Evolutionary conservation across 2,329 filamentous ascomycete species (phyloP).

Genomic region (Colletotrichum kahawae): DNA sequence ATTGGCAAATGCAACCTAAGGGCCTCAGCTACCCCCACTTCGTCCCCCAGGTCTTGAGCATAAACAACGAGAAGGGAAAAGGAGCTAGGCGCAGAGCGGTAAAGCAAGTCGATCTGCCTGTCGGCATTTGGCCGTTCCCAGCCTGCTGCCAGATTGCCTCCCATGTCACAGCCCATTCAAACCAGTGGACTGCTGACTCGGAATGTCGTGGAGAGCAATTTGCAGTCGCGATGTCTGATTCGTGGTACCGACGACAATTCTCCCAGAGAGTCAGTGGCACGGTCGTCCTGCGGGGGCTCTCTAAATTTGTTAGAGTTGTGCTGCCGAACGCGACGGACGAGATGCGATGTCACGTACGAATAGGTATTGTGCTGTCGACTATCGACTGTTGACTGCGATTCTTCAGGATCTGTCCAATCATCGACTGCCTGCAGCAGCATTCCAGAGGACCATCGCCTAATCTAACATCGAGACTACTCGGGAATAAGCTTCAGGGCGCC

Average conservation of each 20-base stretch:
- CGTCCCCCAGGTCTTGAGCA: not conserved
- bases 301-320: not conserved
- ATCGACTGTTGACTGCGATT: not conserved
- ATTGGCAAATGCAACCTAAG: constrained; percentile 1
- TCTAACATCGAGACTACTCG: not conserved
- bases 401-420: not conserved
- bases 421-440: not conserved
- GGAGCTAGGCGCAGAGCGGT: constrained; percentile 23
- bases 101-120: constrained; percentile 26
- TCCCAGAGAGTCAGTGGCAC: constrained; percentile 5
- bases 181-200: constrained; percentile 15
- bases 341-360: not conserved
- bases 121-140: constrained; percentile 25
- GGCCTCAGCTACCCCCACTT: constrained; percentile 1
- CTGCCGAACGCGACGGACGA: not conserved
- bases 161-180: constrained; percentile 12
- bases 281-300: not conserved
- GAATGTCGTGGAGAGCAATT: constrained; percentile 13
- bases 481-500: constrained; percentile 18
- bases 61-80: not conserved
- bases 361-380: not conserved
- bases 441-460: not conserved
- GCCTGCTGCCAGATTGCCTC: constrained; percentile 19
- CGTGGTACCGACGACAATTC: not conserved
- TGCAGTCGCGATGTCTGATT: constrained; percentile 7